These are phyloP conservation scores for Colletotrichum sansevieriae DNA, from an alignment of 2,329 filamentous ascomycete species.

Conservation along the genomic window DNA sequence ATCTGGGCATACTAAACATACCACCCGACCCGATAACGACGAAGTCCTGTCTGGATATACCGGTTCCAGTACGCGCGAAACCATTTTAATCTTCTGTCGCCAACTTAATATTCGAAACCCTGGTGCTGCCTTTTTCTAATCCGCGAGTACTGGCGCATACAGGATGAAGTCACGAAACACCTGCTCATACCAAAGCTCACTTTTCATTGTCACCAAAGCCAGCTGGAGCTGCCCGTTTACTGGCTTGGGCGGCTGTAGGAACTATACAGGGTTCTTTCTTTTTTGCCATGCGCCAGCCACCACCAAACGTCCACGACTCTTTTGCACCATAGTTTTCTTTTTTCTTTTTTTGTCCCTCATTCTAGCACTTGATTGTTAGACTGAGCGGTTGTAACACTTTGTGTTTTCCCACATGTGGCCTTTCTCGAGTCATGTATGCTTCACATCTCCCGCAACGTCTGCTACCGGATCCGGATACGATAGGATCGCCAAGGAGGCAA, in stretches of 20 bases:
- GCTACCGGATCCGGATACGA: constrained; percentile 35
- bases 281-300: constrained; percentile 32
- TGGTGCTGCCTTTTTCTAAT: constrained; percentile 41
- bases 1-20: constrained; percentile 82
- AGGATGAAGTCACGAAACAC: constrained; percentile 44
- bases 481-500: constrained; percentile 40
- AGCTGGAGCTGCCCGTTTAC: constrained; percentile 38
- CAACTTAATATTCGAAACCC: constrained; percentile 43
- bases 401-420: constrained; percentile 41
- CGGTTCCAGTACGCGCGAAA: constrained; percentile 43
- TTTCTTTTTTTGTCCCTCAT: constrained; percentile 26
- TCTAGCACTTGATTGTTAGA: constrained; percentile 38
- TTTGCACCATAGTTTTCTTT: constrained; percentile 36
- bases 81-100: constrained; percentile 42
- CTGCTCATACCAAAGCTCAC: constrained; percentile 41
- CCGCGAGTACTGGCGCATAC: constrained; percentile 42
- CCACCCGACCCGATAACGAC: constrained; percentile 26
- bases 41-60: constrained; percentile 42
- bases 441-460: constrained; percentile 41
- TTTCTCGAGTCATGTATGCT: constrained; percentile 43
- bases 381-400: constrained; percentile 41
- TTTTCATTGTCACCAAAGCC: constrained; percentile 38
- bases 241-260: constrained; percentile 35
- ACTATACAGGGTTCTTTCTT: constrained; percentile 36
- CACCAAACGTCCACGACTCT: constrained; percentile 32